Conservation (phyloP, 2,329 filamentous ascomycete genomes). For the Aspergillus arachidicola region DNA sequence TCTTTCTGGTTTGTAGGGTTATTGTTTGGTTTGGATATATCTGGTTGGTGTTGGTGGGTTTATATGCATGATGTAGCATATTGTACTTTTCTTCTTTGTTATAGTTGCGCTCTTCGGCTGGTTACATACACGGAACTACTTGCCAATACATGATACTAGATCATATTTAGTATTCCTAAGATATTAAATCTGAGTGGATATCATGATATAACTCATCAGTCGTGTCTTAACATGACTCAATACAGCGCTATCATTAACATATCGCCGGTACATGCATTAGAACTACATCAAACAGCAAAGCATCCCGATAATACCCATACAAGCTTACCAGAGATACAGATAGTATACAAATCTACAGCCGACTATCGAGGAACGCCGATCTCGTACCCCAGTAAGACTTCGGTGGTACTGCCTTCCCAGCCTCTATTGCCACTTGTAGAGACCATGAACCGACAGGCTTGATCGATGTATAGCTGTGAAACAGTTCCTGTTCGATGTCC, state of each 20-base stretch:
- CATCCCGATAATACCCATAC: not conserved
- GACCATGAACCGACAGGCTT: slow-evolving; percentile 86
- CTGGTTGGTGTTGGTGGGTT: not conserved
- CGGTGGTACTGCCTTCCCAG: slow-evolving; percentile 89
- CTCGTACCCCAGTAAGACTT: slow-evolving; percentile 93
- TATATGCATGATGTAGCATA: not conserved
- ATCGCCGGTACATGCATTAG: not conserved
- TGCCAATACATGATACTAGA: not conserved
- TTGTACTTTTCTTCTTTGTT: not conserved
- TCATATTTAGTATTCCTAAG: not conserved
- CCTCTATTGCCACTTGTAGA: slow-evolving; percentile 88
- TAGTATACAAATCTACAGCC: not conserved
- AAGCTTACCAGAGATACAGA: slow-evolving; percentile 1
- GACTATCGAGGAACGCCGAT: slow-evolving; percentile 58
- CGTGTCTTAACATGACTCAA: slow-evolving; percentile 1
- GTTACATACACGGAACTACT: not conserved
- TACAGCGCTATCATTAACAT: slow-evolving; percentile 8
- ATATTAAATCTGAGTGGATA: not conserved
- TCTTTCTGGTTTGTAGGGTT: not conserved
- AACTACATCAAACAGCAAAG: not conserved
- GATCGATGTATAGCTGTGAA: slow-evolving; percentile 82
- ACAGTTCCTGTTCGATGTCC: slow-evolving; percentile 89
- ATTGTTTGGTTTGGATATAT: not conserved
- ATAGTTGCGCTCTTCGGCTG: not conserved
- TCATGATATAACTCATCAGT: not conserved